Base-by-base conservation (phyloP, 495 filamentous ascomycete species). In the Penicillium salamii region DNA sequence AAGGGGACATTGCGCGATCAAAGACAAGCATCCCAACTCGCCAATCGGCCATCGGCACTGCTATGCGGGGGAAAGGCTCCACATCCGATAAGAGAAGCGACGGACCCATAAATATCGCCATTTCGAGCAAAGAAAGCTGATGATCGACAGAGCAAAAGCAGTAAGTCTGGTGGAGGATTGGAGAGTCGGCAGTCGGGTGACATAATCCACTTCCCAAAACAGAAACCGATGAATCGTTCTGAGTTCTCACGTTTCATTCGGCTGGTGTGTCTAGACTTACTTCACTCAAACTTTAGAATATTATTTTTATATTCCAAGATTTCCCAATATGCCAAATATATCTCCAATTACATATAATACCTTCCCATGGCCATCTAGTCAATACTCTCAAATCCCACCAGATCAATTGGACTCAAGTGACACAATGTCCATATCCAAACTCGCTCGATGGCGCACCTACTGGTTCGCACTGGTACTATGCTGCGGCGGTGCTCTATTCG, bases 381-480 rank as follows among this genome's bases (percentile, higher is more conserved):
- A 52, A n/a, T 38, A 37, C 3, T 21, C 29, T 39, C 50, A 32
- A 37, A 12, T 24, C 28, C 19, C 46, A 33, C 43, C 40, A 46
- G 44, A 4, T 33, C 13, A 5, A 58, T 57, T 46, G 63, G 76
- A 61, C 26, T 44, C 21, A 23, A 8, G 3, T 11, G 29, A 8
- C 29, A 32, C 11, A 32, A 32, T 32, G 4, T 32, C 39, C 50
- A 32, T 12, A 13, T 32, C 39, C 48, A 18, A 59, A 36, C 19
- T 62, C 57, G 57, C 58, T 32, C 54, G 52, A 41, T 60, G 74
- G 32, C 69, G 78, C 39, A 76, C 76, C 11, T 83, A 80, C 57
- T 81, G 72, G 71, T 67, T 83, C 7, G 76, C 76, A 12, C 60
- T 63, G 3, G 70, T 81, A 3, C 61, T 73, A 3, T 75, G 71